phyloP scores from a whole-genome alignment of 1,284 basidiomycete species.

The Apiotrichum porosum region DNA sequence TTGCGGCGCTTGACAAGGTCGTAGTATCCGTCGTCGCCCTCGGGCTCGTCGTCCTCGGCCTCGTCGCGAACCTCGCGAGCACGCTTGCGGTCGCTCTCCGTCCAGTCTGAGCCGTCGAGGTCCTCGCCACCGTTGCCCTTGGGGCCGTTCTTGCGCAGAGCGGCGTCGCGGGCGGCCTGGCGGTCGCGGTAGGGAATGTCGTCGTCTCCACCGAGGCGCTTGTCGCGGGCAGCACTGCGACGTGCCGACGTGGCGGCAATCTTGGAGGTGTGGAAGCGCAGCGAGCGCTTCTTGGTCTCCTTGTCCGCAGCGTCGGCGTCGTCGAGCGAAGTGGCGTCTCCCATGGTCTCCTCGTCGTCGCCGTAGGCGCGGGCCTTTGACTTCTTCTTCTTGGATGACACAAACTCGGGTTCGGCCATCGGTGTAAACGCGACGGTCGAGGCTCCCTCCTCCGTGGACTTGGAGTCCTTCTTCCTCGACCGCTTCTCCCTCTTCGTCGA shows the following conservation, averaged over 20 bases:
- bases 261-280: conserved; percentile 86
- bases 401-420: conserved; percentile 34
- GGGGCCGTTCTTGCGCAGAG: conserved; percentile 49
- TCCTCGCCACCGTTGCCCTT: conserved; percentile 37
- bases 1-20: conserved; percentile 73
- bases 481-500: conserved; percentile 34
- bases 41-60: conserved; percentile 51
- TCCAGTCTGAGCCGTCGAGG: conserved; percentile 48
- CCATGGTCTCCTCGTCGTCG: conserved; percentile 59
- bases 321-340: conserved; percentile 67
- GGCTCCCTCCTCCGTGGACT: conserved; percentile 2
- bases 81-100: conserved; percentile 54
- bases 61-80: conserved; percentile 49
- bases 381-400: conserved; percentile 21
- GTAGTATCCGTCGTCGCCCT: conserved; percentile 68
- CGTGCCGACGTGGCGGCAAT: conserved; percentile 73
- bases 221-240: conserved; percentile 59
- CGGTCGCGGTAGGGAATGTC: conserved; percentile 56
- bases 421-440: conserved; percentile 35
- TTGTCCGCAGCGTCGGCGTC: conserved; percentile 75
- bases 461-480: conserved; percentile 39
- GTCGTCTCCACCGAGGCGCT: conserved; percentile 66
- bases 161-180: conserved; percentile 50
- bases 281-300: conserved; percentile 65
- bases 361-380: conserved; percentile 18